Base-by-base conservation (phyloP, 495 filamentous ascomycete genomes). In the Thermochaetoides thermophila region DNA sequence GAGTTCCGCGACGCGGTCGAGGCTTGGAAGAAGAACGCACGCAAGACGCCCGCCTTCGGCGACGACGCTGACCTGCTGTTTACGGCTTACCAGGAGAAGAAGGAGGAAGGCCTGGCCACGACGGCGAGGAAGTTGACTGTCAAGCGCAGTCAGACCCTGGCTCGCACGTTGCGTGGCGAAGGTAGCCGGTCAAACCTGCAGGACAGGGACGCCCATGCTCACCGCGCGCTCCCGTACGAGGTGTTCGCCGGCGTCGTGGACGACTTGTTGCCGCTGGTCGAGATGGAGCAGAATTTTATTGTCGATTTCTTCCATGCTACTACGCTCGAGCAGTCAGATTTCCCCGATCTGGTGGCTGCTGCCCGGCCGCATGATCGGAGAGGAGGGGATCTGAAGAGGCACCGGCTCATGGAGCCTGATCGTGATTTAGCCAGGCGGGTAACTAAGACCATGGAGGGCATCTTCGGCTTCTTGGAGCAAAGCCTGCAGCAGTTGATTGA, bases 211-310 rank as follows among this genome's bases (percentile, higher is more conserved):
- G 76, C 78, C 24, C n/a, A n/a, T n/a, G n/a, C n/a, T n/a, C n/a
- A n/a, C n/a, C 71, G 72, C 39, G 63, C 81, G 15, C 66, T 81
- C 24, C 70, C 81, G 1, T 84, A 72, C 38, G 87, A 94, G 58
- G 77, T 75, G n/a, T 93, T 93, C 56, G 64, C 74, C 2, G 78
- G 78, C 21, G 70, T 76, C 11, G 60, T 95, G 27, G 74, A 80
- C 30, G 83, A 93, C 53, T 71, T 81, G 35, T 55, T 83, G 28
- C 76, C 73, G 14, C 69, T 89, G 37, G 73, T 94, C 24, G 76
- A 78, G 30, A 80, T 80, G 39, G 87, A 96, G 59, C 87, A 96
- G 53, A 94, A 94, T 48, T 96, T 95, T 45, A 61, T 93, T 17
- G 74, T 91, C 15, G 81, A 89, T 34, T 89, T 93, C 56, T 96